Percentiles rank a stretch among this genome's conserved stretches.
Evolutionary conservation across 2,329 filamentous ascomycete genomes (phyloP).

Genomic region (Fusarium equiseti): DNA sequence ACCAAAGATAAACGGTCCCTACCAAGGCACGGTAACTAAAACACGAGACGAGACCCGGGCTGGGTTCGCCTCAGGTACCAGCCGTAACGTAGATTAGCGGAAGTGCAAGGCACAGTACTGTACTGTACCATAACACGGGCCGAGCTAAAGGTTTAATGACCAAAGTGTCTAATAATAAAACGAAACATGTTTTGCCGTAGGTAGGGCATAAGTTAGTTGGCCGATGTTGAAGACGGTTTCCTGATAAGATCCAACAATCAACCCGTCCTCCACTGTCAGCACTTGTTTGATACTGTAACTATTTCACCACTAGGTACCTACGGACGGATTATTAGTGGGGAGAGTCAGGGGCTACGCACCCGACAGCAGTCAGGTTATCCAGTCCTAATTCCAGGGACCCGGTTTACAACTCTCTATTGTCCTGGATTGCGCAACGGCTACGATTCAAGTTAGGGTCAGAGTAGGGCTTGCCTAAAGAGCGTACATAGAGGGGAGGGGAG

Average conservation of each 20-base stretch:
- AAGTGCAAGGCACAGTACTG: not conserved
- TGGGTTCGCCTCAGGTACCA: conserved; percentile 22
- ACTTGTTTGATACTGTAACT: not conserved
- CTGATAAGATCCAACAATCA: not conserved
- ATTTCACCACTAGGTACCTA: not conserved
- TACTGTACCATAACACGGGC: not conserved
- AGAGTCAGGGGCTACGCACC: not conserved
- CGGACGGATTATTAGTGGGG: not conserved
- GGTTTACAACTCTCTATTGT: conserved; percentile 15
- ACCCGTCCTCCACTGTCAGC: not conserved
- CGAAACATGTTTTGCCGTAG: not conserved
- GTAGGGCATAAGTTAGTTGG: not conserved
- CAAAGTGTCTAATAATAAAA: conserved; percentile 1
- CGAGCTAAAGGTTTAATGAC: conserved; percentile 5
- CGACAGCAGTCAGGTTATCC: not conserved
- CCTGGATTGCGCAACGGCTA: not conserved
- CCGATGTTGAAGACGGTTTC: not conserved
- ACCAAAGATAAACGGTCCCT: not conserved
- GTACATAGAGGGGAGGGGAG: conserved; percentile 6
- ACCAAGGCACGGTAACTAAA: not conserved
- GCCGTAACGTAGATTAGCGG: conserved; percentile 21
- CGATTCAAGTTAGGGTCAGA: conserved; percentile 25
- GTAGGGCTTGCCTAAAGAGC: conserved; percentile 20
- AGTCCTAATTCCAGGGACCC: conserved; percentile 33
- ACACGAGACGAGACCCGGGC: conserved; percentile 1